These are phyloP conservation scores for Pythium dissotocum DNA, from an alignment of 352 stramenopile species.

Conservation along the genomic window DNA sequence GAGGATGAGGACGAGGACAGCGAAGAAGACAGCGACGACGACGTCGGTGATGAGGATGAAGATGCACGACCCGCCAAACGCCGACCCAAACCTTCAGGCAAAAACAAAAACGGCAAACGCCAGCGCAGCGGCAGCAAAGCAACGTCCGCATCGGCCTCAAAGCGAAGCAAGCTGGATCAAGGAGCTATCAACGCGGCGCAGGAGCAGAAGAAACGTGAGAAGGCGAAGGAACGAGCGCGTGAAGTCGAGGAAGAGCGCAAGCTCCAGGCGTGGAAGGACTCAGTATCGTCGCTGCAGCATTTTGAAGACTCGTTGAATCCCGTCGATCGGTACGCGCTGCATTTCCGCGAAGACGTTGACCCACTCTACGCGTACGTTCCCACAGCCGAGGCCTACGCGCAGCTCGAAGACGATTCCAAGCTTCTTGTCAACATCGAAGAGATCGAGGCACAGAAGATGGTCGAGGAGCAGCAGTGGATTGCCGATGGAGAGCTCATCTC, in stretches of 20 bases:
- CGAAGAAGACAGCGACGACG: slow-evolving; percentile 31
- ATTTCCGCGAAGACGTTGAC: slow-evolving; percentile 92
- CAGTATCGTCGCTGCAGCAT: slow-evolving; percentile 68
- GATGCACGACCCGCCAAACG: slow-evolving; percentile 19
- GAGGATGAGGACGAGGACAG: slow-evolving; percentile 29
- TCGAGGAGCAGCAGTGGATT: slow-evolving; percentile 61
- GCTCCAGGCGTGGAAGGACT: slow-evolving; percentile 86
- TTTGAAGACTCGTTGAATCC: slow-evolving; percentile 93
- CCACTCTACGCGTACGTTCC: slow-evolving; percentile 81
- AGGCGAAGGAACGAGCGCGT: slow-evolving; percentile 35
- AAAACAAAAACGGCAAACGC: neutral
- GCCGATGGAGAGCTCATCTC: slow-evolving; percentile 71
- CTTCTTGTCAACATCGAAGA: slow-evolving; percentile 54
- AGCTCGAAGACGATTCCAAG: slow-evolving; percentile 25
- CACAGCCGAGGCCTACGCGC: slow-evolving; percentile 71
- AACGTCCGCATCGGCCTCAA: neutral
- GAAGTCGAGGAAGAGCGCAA: slow-evolving; percentile 93
- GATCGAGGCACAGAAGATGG: slow-evolving; percentile 62
- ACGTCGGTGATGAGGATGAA: slow-evolving; percentile 44
- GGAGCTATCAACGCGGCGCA: slow-evolving; percentile 4
- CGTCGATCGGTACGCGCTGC: slow-evolving; percentile 93
- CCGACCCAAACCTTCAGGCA: neutral
- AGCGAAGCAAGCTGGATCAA: slow-evolving; percentile 6
- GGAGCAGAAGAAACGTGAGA: slow-evolving; percentile 15
- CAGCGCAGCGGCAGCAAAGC: neutral